Evolutionary conservation across 768 basidiomycete genomes (phyloP).

Genomic region (Pholiota molesta): DNA sequence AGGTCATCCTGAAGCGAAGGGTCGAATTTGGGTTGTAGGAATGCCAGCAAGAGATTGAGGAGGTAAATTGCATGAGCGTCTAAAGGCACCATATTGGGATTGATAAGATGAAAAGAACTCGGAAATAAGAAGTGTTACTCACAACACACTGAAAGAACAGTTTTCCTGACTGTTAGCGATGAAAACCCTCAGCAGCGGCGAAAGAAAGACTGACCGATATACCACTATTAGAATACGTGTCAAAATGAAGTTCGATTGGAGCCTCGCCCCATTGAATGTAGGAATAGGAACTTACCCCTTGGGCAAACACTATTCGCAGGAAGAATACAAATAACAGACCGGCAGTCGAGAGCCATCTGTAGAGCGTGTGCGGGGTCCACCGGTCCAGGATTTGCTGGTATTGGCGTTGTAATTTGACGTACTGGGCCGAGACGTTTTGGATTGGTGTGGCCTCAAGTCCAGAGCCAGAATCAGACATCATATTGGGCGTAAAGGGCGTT

Average conservation of each 20-base stretch:
- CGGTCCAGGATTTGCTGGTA: conserved; percentile 92
- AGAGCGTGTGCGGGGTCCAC: conserved; percentile 86
- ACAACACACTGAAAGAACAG: conserved; percentile 62
- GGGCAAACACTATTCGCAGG: conserved; percentile 82
- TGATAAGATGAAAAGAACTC: conserved; percentile 3
- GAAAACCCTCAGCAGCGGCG: not conserved
- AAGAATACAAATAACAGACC: conserved; percentile 77
- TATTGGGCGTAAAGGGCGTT: conserved; percentile 33
- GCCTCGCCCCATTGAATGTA: not conserved
- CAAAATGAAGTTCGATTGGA: conserved; percentile 14
- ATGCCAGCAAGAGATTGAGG: conserved; percentile 94
- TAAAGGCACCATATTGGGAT: conserved; percentile 29
- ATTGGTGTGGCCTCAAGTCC: conserved; percentile 49
- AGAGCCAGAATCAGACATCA: conserved; percentile 55
- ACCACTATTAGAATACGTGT: conserved; percentile 62
- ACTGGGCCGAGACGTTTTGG: conserved; percentile 50
- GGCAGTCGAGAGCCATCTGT: conserved; percentile 84
- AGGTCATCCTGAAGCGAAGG: conserved; percentile 94
- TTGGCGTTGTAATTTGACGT: conserved; percentile 63
- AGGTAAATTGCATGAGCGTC: conserved; percentile 95
- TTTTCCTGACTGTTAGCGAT: conserved; percentile 1
- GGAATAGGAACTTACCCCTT: conserved; percentile 70
- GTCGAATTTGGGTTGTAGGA: conserved; percentile 97
- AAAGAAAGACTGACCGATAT: conserved; percentile 72
- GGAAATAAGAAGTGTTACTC: conserved; percentile 31